Conservation (phyloP, 768 basidiomycete genomes). For the Tulasnella sp. region DNA sequence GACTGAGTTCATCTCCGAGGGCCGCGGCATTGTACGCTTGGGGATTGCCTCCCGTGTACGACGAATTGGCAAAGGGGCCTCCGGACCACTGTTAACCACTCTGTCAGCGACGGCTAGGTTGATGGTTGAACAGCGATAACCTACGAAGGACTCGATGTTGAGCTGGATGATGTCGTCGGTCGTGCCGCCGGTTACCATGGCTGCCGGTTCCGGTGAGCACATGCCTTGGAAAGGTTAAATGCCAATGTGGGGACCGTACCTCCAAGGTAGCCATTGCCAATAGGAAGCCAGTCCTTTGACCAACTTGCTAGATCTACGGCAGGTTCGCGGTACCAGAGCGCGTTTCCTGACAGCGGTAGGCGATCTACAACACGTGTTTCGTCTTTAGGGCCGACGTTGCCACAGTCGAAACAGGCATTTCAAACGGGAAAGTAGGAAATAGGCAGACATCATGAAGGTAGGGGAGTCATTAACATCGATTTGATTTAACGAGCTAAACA, state of each 20-base stretch:
- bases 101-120: not conserved
- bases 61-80: constrained; percentile 35
- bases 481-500: not conserved
- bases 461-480: constrained; percentile 11
- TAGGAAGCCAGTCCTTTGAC: constrained; percentile 64
- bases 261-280: constrained; percentile 70
- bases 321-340: constrained; percentile 60
- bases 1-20: constrained; percentile 14
- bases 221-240: not conserved
- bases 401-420: not conserved
- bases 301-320: constrained; percentile 56
- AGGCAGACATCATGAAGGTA: not conserved
- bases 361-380: not conserved
- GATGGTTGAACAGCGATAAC: constrained; percentile 37
- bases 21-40: constrained; percentile 48
- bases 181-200: constrained; percentile 67
- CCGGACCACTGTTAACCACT: constrained; percentile 9
- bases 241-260: constrained; percentile 26
- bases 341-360: constrained; percentile 71
- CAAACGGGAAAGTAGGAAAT: not conserved
- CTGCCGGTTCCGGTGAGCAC: constrained; percentile 44
- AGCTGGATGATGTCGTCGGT: constrained; percentile 63
- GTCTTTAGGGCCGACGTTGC: not conserved
- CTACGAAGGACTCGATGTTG: constrained; percentile 78
- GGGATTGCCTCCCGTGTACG: constrained; percentile 74